These are phyloP conservation scores for Backusella mclennaniae DNA, from an alignment of 192 early-diverging fungal genomes.

Conservation along the genomic window DNA sequence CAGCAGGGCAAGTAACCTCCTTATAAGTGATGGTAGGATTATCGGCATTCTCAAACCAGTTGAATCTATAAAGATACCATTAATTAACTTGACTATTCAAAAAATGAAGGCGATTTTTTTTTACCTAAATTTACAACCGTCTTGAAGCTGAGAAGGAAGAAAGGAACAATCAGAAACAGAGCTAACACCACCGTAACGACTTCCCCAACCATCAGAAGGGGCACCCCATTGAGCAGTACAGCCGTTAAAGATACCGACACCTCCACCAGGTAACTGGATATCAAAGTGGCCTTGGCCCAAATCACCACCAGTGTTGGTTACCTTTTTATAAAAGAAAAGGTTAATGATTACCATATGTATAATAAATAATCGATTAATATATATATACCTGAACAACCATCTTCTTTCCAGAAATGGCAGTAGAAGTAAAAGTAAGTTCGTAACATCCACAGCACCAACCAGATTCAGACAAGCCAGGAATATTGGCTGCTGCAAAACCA, in stretches of 20 bases:
- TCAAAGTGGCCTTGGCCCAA: slow-evolving; percentile 24
- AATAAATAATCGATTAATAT: too few relatives aligned
- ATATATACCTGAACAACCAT: slow-evolving; percentile 23
- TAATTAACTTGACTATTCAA: not conserved
- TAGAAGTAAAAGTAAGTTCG: slow-evolving; percentile 25
- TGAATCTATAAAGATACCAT: not conserved
- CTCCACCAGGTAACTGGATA: slow-evolving; percentile 27
- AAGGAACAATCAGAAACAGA: slow-evolving; percentile 10
- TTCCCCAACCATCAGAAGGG: slow-evolving; percentile 20
- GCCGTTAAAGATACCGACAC: slow-evolving; percentile 30
- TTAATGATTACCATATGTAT: not conserved
- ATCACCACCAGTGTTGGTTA: slow-evolving; percentile 27
- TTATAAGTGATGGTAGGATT: slow-evolving; percentile 20
- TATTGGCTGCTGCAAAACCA: slow-evolving; percentile 31
- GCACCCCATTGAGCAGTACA: slow-evolving; percentile 21
- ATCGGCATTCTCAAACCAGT: slow-evolving; percentile 22
- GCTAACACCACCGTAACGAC: slow-evolving; percentile 18
- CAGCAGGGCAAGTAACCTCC: slow-evolving; percentile 19
- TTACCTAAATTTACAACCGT: slow-evolving; percentile 25
- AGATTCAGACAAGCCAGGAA: slow-evolving; percentile 14
- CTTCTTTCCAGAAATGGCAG: slow-evolving; percentile 17
- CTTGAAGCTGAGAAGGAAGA: slow-evolving; percentile 17
- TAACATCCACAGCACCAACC: slow-evolving; percentile 27
- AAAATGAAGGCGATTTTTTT: not conserved
- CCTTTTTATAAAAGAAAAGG: not conserved